Evolutionary conservation across 257 asterid genomes (phyloP).

Genomic region (Lycium ferocissimum): DNA sequence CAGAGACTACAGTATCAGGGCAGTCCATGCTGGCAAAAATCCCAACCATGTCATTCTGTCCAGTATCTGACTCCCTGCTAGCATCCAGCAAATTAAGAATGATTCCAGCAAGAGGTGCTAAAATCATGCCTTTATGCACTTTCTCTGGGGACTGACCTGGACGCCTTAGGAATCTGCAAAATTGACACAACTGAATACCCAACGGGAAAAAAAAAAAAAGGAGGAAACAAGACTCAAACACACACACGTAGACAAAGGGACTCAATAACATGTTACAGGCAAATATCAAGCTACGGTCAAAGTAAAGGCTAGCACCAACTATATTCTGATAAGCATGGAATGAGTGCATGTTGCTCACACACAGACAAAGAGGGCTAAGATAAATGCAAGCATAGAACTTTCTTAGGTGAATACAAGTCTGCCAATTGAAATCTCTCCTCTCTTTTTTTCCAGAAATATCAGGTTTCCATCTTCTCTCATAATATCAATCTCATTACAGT

Average conservation of each 20-base stretch:
- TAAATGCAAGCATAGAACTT: neutral
- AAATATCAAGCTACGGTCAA: slow-evolving; percentile 18
- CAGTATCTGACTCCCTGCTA: slow-evolving; percentile 38
- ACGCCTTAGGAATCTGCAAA: slow-evolving; percentile 70
- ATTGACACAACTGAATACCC: slow-evolving; percentile 24
- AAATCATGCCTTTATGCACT: slow-evolving; percentile 75
- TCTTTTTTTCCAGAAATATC: neutral
- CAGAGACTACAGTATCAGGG: slow-evolving; percentile 71
- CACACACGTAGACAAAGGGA: slow-evolving; percentile 4
- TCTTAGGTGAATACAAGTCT: neutral
- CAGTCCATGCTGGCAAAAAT: slow-evolving; percentile 90
- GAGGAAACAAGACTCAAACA: neutral
- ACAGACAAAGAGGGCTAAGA: slow-evolving; percentile 18
- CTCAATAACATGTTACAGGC: neutral
- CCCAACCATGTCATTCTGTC: slow-evolving; percentile 67
- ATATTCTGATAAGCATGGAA: slow-evolving; percentile 26
- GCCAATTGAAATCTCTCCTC: neutral
- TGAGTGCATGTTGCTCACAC: neutral
- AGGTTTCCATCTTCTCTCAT: neutral
- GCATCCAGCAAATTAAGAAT: slow-evolving; percentile 79
- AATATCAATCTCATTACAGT: neutral
- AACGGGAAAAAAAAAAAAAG: neutral
- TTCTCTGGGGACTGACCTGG: slow-evolving; percentile 82
- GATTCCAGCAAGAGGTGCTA: slow-evolving; percentile 94
- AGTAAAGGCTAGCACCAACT: slow-evolving; percentile 20